Conservation (phyloP, 306 rosid genomes). For the Medicago lupulina region DNA sequence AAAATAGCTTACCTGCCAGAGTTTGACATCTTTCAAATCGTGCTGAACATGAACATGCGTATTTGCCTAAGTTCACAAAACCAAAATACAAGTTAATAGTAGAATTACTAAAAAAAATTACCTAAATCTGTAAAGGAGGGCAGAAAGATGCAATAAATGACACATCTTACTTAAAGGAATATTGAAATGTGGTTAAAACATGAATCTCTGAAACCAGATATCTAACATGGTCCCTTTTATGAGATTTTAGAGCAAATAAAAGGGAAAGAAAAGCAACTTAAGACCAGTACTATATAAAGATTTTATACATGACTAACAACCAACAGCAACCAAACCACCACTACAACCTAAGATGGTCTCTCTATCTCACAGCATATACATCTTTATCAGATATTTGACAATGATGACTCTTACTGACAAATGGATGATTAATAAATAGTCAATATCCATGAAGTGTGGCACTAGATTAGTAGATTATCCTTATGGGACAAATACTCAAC, state of each 20-base stretch:
- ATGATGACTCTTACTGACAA: neutral
- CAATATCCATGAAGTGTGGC: constrained; percentile 17
- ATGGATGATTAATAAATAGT: constrained; percentile 18
- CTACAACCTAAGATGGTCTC: constrained; percentile 15
- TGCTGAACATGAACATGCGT: constrained; percentile 86
- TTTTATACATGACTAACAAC: constrained; percentile 19
- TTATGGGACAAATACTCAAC: constrained; percentile 14
- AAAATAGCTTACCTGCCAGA: constrained; percentile 83
- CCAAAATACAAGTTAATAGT: constrained; percentile 21
- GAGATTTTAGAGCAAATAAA: constrained; percentile 18
- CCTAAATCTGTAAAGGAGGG: neutral
- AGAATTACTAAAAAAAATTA: constrained; percentile 5
- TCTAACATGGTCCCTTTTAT: neutral
- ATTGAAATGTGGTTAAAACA: neutral
- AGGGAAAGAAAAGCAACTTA: neutral
- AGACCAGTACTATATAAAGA: constrained; percentile 4
- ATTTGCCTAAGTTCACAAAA: constrained; percentile 72
- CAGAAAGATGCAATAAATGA: neutral
- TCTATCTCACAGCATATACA: neutral
- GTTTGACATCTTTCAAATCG: constrained; percentile 90
- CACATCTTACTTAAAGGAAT: constrained; percentile 24
- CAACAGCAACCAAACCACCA: constrained; percentile 21
- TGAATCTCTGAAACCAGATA: constrained; percentile 7
- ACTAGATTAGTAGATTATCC: neutral
- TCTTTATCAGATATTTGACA: neutral